Evolutionary conservation across 2,329 filamentous ascomycete genomes (phyloP), one percentile per base, ranked within the genome.

Genomic region (Hirsutella thompsonii): DNA sequence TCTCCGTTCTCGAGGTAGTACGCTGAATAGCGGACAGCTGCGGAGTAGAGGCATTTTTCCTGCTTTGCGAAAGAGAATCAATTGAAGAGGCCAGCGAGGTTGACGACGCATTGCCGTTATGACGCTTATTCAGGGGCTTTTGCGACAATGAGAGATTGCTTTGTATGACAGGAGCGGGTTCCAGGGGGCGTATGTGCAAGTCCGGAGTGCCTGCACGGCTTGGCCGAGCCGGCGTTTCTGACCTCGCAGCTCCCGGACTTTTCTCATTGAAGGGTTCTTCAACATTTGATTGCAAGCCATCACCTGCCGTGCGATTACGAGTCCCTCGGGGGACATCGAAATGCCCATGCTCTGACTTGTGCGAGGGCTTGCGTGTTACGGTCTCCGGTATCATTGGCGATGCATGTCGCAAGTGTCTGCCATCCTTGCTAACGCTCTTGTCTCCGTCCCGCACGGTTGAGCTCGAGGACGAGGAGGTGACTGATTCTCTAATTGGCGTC

Each of bases 401-500:
- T 4, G 71, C 52, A 18, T 58, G 56, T 50, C 64, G 68, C 38
- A 60, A 42, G 4, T 44, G 60, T 42, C 62, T 64, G 50, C 63
- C 69, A 44, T 64, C 67, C 18, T 57, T 66, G 46, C 58, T 68
- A 18, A 44, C 46, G 18, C 47, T 52, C 45, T 57, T 67, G 11
- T 67, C 67, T 20, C 66, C 69, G 14, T 64, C 70, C 28, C 76
- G 70, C 8, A 83, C 72, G 2, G 79, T 84, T 6, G 81, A 84
- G 45, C 73, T 76, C 5, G 81, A 84, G 0, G 82, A 86, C 0
- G 82, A 86, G 1, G 82, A 87, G 19, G 72, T 81, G 5, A 78
- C 64, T 1, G 81, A 81, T 54, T 88, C 83, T 41, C 79, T 71
- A 5, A 86, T 76, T 5, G 76, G 71, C 29, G 79, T 70, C 30